Conservation (phyloP, 768 basidiomycete species). For the Podaxis sp. region DNA sequence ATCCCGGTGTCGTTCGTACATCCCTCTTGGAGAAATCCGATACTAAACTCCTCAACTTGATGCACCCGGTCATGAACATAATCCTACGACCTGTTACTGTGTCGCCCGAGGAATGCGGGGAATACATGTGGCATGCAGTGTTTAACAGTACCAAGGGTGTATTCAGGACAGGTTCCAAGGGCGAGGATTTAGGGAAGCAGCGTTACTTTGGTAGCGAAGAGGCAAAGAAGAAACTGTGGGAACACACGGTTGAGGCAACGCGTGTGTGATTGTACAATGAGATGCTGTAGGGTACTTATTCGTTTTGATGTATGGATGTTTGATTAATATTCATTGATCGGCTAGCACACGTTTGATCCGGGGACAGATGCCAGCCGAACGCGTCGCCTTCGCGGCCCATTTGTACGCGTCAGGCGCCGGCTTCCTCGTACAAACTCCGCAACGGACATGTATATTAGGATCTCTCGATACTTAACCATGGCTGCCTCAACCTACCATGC, state of each 20-base stretch:
- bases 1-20: slow-evolving; percentile 41
- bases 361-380: background rate
- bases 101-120: slow-evolving; percentile 29
- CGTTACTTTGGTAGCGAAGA: slow-evolving; percentile 36
- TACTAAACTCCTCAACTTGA: slow-evolving; percentile 22
- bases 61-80: slow-evolving; percentile 20
- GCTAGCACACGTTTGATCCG: background rate
- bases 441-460: background rate
- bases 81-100: slow-evolving; percentile 28
- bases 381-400: background rate
- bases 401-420: background rate
- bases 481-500: background rate
- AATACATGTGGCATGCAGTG: slow-evolving; percentile 40
- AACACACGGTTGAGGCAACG: slow-evolving; percentile 26
- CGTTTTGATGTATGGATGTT: too few species aligned
- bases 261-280: background rate
- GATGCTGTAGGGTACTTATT: background rate
- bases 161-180: slow-evolving; percentile 31
- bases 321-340: too few species aligned
- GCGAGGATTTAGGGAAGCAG: slow-evolving; percentile 37
- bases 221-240: slow-evolving; percentile 37
- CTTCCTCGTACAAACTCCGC: background rate
- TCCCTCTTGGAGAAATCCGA: slow-evolving; percentile 26
- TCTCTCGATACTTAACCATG: background rate
- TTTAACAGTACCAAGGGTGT: slow-evolving; percentile 28